Percentiles rank a stretch among this genome's conserved stretches.
Conservation (phyloP, 2,329 filamentous ascomycete species). For the Hymenoscyphus scutula region DNA sequence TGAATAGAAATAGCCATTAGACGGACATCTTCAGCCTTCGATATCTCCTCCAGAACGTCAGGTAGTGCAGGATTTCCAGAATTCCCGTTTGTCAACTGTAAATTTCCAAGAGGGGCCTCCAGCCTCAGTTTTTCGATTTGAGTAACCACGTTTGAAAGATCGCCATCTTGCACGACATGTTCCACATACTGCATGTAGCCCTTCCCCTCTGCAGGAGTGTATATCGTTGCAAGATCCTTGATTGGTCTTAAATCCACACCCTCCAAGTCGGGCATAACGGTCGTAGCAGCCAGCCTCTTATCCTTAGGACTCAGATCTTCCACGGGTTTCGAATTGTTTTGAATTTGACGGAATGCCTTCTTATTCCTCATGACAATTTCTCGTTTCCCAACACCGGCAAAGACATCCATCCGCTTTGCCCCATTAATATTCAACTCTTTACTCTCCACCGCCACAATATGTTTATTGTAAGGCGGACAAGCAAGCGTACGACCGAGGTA, state of each 20-base stretch:
- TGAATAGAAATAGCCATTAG: constrained; percentile 94
- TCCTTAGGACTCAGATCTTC: constrained; percentile 44
- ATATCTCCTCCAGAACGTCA: constrained; percentile 20
- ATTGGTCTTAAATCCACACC: constrained; percentile 49
- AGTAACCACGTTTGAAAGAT: constrained; percentile 65
- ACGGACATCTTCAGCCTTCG: constrained; percentile 42
- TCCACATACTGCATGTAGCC: constrained; percentile 76
- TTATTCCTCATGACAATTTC: constrained; percentile 77
- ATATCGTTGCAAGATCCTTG: constrained; percentile 50
- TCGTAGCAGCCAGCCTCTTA: constrained; percentile 39
- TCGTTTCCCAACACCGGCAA: constrained; percentile 72
- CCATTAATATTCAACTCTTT: constrained; percentile 82
- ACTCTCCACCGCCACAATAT: constrained; percentile 89
- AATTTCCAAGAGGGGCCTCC: constrained; percentile 18
- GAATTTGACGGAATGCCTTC: constrained; percentile 61
- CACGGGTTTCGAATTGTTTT: constrained; percentile 38
- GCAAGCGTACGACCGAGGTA: constrained; percentile 89
- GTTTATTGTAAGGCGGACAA: constrained; percentile 77
- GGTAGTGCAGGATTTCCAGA: constrained; percentile 17
- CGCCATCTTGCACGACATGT: constrained; percentile 69
- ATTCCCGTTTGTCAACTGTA: constrained; percentile 24
- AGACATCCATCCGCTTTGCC: constrained; percentile 79
- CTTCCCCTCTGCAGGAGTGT: constrained; percentile 58
- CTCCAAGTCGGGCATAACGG: constrained; percentile 30
- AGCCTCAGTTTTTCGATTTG: constrained; percentile 51